Conservation (phyloP, 2,329 filamentous ascomycete genomes). For the Fusarium oxysporum region DNA sequence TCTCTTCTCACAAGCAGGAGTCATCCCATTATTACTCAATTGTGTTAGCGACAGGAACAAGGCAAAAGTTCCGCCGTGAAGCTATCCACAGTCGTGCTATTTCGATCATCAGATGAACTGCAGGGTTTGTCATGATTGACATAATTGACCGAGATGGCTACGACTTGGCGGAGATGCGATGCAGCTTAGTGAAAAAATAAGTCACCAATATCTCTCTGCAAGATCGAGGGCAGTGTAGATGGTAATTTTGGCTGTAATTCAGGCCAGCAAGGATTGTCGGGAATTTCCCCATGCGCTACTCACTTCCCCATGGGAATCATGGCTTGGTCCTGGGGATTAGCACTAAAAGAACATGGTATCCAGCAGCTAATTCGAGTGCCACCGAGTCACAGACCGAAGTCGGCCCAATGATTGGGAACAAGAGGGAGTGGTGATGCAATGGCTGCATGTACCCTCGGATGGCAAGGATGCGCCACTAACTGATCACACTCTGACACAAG, state of each 20-base stretch:
- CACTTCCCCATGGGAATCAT: slow-evolving; percentile 28
- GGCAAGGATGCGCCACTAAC: neutral
- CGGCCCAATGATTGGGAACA: neutral
- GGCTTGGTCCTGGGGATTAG: slow-evolving; percentile 22
- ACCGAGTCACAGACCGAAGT: slow-evolving; percentile 30
- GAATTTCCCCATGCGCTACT: slow-evolving; percentile 15
- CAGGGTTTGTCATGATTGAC: neutral
- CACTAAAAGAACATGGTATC: slow-evolving; percentile 5
- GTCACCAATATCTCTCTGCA: rapidly evolving
- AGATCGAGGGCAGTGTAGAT: rapidly evolving
- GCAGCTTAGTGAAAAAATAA: neutral
- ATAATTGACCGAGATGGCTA: slow-evolving; percentile 27
- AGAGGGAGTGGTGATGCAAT: slow-evolving; percentile 16
- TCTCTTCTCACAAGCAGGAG: neutral
- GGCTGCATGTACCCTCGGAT: neutral
- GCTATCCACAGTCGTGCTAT: slow-evolving; percentile 7
- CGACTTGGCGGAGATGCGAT: slow-evolving; percentile 2
- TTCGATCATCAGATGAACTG: neutral
- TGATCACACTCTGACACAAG: rapidly evolving
- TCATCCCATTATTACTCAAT: slow-evolving; percentile 17
- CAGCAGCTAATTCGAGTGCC: slow-evolving; percentile 21
- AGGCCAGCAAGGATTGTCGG: slow-evolving; percentile 8
- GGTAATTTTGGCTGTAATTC: neutral
- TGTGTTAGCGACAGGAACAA: neutral
- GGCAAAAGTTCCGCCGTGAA: slow-evolving; percentile 5